Evolutionary conservation across 148 eudicot species (phyloP), one percentile per base, ranked within the genome.

Genomic region (Rhododendron griersonianum): DNA sequence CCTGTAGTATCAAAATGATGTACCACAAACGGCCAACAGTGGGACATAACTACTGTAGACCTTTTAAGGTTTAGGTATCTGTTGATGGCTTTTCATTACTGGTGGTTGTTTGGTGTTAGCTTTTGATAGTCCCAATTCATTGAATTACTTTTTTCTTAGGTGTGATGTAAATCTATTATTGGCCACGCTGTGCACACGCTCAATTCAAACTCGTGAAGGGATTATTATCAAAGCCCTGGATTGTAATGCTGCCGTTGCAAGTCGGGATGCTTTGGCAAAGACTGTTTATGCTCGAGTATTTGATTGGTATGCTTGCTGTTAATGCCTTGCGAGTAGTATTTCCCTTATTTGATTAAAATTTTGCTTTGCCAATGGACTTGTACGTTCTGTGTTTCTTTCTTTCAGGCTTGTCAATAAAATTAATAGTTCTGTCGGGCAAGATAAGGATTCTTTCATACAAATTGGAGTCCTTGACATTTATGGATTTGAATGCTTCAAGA

Each of bases 181-280:
- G 81, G 91, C 93, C 57, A 93, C 98, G 11, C 89, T 97, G 28
- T 93, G 96, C 80, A 97, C 98, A 19, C 93, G 99, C 45, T 97
- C 98, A 21, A 97, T 97, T 89, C 99, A 94, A 90, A 97, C 99
- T 76, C 95, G 90, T 87, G 99, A 97, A 89, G 99, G 99, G 59
- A 90, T 90, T 73, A 97, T 97, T 86, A 79, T 95, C 47, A 97
- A 95, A 92, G 98, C 95, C 84, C 92, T 97, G 47, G 99, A 97
- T 61, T 95, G 98, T 85, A 84, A 88, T 91, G 98, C 98, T 87
- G 99, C 99, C 61, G 88, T 93, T 89, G 94, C 96, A 80, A 94
- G 99, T 88, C 94, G 99, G 81, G 99, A 97, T 93, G 93, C 98
- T 90, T 88, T 97, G 90, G 98, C 99, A n/a, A 97, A 97, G 91